These are phyloP conservation scores for Paramecium caudatum DNA, from an alignment of 73 alveolate species.

Conservation along the genomic window DNA sequence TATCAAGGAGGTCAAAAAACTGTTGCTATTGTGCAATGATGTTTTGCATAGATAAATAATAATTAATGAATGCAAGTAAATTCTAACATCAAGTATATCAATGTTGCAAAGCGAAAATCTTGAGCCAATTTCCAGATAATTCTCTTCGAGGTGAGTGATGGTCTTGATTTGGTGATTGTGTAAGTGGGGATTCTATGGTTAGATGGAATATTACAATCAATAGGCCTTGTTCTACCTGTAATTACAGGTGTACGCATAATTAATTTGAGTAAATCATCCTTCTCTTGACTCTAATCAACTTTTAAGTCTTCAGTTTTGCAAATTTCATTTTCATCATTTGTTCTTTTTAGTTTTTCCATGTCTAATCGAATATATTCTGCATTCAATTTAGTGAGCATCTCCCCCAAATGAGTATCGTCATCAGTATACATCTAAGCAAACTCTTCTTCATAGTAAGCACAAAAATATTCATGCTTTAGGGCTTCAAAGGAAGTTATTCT, in stretches of 20 bases:
- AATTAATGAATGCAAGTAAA: conserved; percentile 24
- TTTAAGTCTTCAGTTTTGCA: conserved; percentile 25
- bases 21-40: conserved; percentile 6
- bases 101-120: not conserved
- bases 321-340: conserved; percentile 32
- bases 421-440: not conserved
- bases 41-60: conserved; percentile 41
- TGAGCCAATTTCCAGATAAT: not conserved
- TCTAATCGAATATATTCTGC: conserved; percentile 46
- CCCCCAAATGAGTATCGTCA: conserved; percentile 32
- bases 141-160: not conserved
- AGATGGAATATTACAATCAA: not conserved
- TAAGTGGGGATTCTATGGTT: not conserved
- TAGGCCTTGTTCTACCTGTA: conserved; percentile 41
- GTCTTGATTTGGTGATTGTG: not conserved
- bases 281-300: conserved; percentile 30
- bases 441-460: not conserved
- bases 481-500: conserved; percentile 32
- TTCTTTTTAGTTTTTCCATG: conserved; percentile 11
- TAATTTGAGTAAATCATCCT: not conserved
- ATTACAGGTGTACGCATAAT: conserved; percentile 67
- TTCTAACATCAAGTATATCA: conserved; percentile 41
- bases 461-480: conserved; percentile 24
- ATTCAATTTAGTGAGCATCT: conserved; percentile 13
- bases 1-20: conserved; percentile 57